These are phyloP conservation scores for Fusarium ramigenum DNA, from an alignment of 2,329 filamentous ascomycete genomes.

Conservation along the genomic window DNA sequence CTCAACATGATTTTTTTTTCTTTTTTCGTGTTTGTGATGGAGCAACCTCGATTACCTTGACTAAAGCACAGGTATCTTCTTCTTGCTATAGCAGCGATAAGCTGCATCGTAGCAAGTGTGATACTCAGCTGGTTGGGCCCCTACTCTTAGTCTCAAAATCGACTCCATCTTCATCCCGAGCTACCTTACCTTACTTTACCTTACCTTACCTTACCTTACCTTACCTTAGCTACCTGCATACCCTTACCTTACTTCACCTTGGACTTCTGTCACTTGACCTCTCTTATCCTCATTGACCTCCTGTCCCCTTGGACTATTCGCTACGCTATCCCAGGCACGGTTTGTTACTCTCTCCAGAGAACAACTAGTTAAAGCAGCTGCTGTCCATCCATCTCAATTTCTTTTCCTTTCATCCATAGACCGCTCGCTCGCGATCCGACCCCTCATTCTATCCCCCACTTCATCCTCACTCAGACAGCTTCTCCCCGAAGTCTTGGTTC, in stretches of 20 bases:
- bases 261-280: conserved; percentile 16
- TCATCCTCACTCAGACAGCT: conserved; percentile 24
- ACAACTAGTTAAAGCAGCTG: conserved; percentile 8
- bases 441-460: conserved; percentile 32
- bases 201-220: conserved; percentile 1
- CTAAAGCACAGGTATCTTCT: background rate
- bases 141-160: background rate
- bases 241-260: conserved; percentile 24
- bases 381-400: conserved; percentile 16
- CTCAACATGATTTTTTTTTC: conserved; percentile 15
- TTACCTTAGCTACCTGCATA: background rate
- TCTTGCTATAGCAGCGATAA: background rate
- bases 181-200: conserved; percentile 2
- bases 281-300: conserved; percentile 12
- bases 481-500: conserved; percentile 34
- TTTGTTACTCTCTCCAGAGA: conserved; percentile 14
- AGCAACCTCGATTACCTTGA: conserved; percentile 8
- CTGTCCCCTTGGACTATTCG: background rate
- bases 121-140: conserved; percentile 9
- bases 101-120: background rate
- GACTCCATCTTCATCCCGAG: conserved; percentile 8
- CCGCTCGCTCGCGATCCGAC: conserved; percentile 7
- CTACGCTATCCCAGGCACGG: background rate
- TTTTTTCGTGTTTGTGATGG: conserved; percentile 13
- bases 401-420: conserved; percentile 20